These are phyloP conservation scores for Colletotrichum karsti DNA, from an alignment of 2,329 filamentous ascomycete species.

Conservation along the genomic window DNA sequence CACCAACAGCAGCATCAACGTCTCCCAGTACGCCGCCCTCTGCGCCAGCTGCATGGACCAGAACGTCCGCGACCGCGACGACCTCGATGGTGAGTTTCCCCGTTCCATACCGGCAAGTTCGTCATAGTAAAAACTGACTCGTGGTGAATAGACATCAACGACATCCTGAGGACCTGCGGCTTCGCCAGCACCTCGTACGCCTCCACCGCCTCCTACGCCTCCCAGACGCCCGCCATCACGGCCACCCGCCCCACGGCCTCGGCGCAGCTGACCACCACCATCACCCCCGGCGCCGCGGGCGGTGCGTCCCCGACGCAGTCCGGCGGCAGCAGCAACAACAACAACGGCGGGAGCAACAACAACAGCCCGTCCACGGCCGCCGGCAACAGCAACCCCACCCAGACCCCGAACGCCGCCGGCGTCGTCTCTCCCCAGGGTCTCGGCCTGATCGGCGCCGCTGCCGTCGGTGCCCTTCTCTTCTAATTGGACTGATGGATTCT, in stretches of 20 bases:
- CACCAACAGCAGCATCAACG: slow-evolving; percentile 50
- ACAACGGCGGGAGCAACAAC: slow-evolving; percentile 1
- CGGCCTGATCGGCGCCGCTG: slow-evolving; percentile 20
- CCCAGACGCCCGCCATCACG: slow-evolving; percentile 17
- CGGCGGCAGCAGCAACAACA: not conserved
- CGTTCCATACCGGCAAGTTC: too few relatives aligned
- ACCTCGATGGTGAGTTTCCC: slow-evolving; percentile 29
- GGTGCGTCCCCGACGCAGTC: slow-evolving; percentile 18
- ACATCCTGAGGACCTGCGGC: slow-evolving; percentile 31
- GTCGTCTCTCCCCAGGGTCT: slow-evolving; percentile 12
- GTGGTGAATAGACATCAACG: slow-evolving; percentile 25
- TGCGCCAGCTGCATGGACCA: slow-evolving; percentile 32
- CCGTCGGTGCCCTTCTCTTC: slow-evolving; percentile 20
- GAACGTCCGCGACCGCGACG: slow-evolving; percentile 28
- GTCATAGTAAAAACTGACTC: not conserved
- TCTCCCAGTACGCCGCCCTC: slow-evolving; percentile 42
- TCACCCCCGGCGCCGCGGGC: slow-evolving; percentile 16
- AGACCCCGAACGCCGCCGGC: slow-evolving; percentile 23
- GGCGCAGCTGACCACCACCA: slow-evolving; percentile 30
- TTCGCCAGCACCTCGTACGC: slow-evolving; percentile 30
- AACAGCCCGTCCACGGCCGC: not conserved
- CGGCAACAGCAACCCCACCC: not conserved
- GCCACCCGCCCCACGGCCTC: slow-evolving; percentile 25
- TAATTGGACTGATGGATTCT: not conserved
- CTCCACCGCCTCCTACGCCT: slow-evolving; percentile 26